These are phyloP conservation scores for Metschnikowia kunwiensis DNA, from an alignment of 805 yeast genomes.

Conservation along the genomic window DNA sequence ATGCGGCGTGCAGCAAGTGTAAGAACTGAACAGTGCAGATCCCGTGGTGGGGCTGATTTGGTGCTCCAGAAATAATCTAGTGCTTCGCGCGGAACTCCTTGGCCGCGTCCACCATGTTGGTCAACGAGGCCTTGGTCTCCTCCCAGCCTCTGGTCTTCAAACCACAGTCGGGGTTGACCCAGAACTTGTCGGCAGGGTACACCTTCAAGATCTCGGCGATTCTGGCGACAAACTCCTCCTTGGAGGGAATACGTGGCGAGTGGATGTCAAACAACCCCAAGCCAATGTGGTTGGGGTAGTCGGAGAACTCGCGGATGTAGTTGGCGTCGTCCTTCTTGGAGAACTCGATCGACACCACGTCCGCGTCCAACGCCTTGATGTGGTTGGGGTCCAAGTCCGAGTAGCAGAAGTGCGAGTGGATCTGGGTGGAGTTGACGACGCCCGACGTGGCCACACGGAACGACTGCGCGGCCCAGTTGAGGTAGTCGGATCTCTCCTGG, in stretches of 20 bases:
- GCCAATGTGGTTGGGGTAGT: slow-evolving; percentile 99
- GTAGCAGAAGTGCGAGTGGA: slow-evolving; percentile 99
- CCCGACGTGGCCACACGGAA: slow-evolving; percentile 99
- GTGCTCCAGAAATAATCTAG: slow-evolving; percentile 19
- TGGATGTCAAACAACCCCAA: slow-evolving; percentile 98
- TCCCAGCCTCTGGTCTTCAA: slow-evolving; percentile 99
- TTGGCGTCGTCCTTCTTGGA: slow-evolving; percentile 99
- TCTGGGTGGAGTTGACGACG: slow-evolving; percentile 91
- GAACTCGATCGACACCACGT: slow-evolving; percentile 98
- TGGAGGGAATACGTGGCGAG: slow-evolving; percentile 99
- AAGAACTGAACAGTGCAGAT: slow-evolving; percentile 34
- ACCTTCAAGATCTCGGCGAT: slow-evolving; percentile 92
- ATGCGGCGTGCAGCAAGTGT: slow-evolving; percentile 32
- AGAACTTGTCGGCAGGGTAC: slow-evolving; percentile 96
- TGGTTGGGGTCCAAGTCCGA: slow-evolving; percentile 99
- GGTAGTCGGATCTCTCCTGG: slow-evolving; percentile 92
- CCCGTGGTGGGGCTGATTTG: slow-evolving; percentile 13
- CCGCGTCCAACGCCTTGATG: slow-evolving; percentile 99
- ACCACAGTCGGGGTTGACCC: slow-evolving; percentile 99
- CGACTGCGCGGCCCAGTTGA: slow-evolving; percentile 98
- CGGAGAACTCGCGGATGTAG: slow-evolving; percentile 95
- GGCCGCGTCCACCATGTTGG: slow-evolving; percentile 99
- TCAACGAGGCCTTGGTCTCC: slow-evolving; percentile 90
- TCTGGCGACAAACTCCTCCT: slow-evolving; percentile 92
- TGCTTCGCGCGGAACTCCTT: slow-evolving; percentile 69